phyloP scores from a whole-genome alignment of 1,284 basidiomycete genomes.

The Grifola frondosa region DNA sequence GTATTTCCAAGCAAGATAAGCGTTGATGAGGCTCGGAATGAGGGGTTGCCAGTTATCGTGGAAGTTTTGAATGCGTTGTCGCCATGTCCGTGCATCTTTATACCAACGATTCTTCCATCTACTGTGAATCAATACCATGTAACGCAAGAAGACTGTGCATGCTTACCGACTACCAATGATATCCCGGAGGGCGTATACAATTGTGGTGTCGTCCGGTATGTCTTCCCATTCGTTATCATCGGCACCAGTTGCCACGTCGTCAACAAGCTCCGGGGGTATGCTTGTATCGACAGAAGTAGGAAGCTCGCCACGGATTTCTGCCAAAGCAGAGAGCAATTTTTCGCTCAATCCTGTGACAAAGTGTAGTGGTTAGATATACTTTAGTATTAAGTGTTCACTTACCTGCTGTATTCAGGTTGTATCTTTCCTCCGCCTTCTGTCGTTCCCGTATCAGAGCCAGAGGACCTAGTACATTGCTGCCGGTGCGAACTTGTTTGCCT shows the following conservation, averaged over 20 bases:
- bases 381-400: no score
- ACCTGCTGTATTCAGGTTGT: no score
- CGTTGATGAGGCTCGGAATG: slow-evolving; percentile 6
- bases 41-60: slow-evolving; percentile 9
- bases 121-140: background rate
- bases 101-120: background rate
- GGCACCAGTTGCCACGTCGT: background rate
- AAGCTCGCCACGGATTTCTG: no score
- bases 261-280: background rate
- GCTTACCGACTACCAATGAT: background rate
- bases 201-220: background rate
- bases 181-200: background rate
- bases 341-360: no score
- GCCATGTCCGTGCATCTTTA: slow-evolving; percentile 4
- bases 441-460: no score
- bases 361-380: no score
- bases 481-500: no score
- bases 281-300: background rate
- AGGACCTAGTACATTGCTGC: no score
- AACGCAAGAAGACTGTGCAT: no score
- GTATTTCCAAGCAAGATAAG: slow-evolving; percentile 10
- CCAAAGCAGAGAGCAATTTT: no score
- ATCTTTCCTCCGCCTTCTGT: no score
- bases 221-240: slow-evolving; percentile 2
- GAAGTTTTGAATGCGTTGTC: background rate